Percentiles rank a stretch among this genome's conserved stretches.
phyloP scores from a whole-genome alignment of 345 rosid genomes.

The Ceriops zippeliana region DNA sequence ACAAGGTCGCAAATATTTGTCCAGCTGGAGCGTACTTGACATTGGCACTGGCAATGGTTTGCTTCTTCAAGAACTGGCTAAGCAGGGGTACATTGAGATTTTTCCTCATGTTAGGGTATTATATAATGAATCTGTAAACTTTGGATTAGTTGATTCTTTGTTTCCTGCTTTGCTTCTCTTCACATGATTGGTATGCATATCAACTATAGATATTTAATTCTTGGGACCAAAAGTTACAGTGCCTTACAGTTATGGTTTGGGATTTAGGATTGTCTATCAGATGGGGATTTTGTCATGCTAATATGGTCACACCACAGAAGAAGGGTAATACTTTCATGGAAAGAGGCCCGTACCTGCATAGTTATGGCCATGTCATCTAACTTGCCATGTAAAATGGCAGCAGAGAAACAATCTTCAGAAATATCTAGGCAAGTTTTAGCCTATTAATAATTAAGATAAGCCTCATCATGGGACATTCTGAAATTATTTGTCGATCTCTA shows the following conservation, averaged over 20 bases:
- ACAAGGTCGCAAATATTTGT: slow-evolving; percentile 53
- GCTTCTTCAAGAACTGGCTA: slow-evolving; percentile 93
- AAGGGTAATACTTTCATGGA: background rate
- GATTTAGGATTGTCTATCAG: too few relatives aligned
- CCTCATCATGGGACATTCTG: too few relatives aligned
- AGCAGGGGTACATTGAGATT: slow-evolving; percentile 68
- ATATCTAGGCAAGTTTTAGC: background rate
- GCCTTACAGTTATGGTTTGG: too few relatives aligned
- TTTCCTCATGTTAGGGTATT: slow-evolving; percentile 37
- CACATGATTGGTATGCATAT: too few relatives aligned
- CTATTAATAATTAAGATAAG: too few relatives aligned
- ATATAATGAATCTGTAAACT: background rate
- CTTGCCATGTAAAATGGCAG: background rate
- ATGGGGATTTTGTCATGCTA: too few relatives aligned
- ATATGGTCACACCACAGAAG: background rate
- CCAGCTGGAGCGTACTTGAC: slow-evolving; percentile 88
- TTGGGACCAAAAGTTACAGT: too few relatives aligned
- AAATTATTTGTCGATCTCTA: too few relatives aligned
- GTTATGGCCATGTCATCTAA: background rate
- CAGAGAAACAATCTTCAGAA: background rate
- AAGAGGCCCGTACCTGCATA: background rate
- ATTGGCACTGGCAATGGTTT: slow-evolving; percentile 97
- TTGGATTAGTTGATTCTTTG: too few relatives aligned
- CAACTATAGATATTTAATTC: too few relatives aligned
- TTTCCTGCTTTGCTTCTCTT: too few relatives aligned